A percentile compares a stretch with the other conserved stretches of the same genome.
Evolutionary conservation across 2,329 filamentous ascomycete species (phyloP).

Genomic region (Coniochaeta sp.): DNA sequence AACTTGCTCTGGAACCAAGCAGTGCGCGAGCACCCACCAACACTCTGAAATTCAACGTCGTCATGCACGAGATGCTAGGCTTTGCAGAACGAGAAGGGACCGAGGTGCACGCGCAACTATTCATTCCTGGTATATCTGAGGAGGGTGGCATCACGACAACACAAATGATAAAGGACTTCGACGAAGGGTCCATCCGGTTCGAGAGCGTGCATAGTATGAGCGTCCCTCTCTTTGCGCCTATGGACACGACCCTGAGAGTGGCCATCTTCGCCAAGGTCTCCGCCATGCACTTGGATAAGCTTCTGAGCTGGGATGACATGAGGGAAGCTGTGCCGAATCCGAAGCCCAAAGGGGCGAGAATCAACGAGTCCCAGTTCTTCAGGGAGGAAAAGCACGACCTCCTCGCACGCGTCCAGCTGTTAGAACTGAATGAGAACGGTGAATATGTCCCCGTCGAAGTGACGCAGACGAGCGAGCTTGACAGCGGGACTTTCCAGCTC

Average conservation of each 20-base stretch:
- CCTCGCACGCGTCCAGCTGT: conserved; percentile 77
- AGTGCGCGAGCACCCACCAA: conserved; percentile 86
- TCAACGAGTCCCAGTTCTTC: conserved; percentile 88
- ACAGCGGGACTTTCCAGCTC: conserved; percentile 86
- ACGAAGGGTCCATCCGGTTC: conserved; percentile 86
- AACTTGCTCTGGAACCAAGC: conserved; percentile 86
- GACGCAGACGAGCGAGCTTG: conserved; percentile 73
- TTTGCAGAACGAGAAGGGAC: conserved; percentile 95
- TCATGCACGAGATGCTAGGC: conserved; percentile 92
- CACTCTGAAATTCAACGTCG: conserved; percentile 95
- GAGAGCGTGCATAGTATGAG: conserved; percentile 99
- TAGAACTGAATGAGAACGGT: conserved; percentile 86
- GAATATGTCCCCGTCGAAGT: conserved; percentile 92
- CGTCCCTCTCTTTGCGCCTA: conserved; percentile 70
- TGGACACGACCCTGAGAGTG: conserved; percentile 69
- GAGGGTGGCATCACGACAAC: conserved; percentile 91
- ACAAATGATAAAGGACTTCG: conserved; percentile 88
- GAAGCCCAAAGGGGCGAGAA: conserved; percentile 53
- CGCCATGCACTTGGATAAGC: conserved; percentile 89
- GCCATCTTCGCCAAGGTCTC: conserved; percentile 90
- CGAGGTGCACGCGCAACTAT: conserved; percentile 94
- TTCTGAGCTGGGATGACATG: conserved; percentile 99
- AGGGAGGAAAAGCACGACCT: conserved; percentile 92
- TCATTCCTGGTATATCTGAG: conserved; percentile 83
- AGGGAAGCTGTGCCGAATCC: conserved; percentile 64